phyloP scores from a whole-genome alignment of 441 rosid species.

The Pelargonium cotyledonis region DNA sequence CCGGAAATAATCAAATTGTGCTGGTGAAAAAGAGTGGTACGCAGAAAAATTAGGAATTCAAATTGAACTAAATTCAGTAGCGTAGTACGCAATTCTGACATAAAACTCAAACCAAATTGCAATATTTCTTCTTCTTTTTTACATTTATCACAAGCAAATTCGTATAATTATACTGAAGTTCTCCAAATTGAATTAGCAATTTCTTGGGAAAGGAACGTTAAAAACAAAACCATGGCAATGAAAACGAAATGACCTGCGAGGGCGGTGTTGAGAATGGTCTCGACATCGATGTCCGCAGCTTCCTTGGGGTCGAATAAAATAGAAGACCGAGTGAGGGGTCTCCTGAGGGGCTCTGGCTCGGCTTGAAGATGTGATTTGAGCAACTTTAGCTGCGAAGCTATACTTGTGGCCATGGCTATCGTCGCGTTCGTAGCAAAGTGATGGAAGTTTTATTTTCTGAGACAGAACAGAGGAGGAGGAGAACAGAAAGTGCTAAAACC shows the following conservation, averaged over 20 bases:
- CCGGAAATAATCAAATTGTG: background rate
- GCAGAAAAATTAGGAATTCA: background rate
- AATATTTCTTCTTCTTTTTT: background rate
- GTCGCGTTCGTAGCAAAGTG: background rate
- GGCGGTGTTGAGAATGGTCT: constrained; percentile 52
- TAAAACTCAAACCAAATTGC: background rate
- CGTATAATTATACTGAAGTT: too few species aligned
- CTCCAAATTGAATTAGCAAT: background rate
- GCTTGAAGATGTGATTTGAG: constrained; percentile 46
- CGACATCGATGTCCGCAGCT: constrained; percentile 78
- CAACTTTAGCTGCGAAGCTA: constrained; percentile 66
- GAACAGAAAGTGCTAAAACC: too few species aligned
- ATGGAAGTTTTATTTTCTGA: too few species aligned
- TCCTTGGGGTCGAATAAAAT: constrained; percentile 49
- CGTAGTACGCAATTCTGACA: background rate
- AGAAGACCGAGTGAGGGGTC: constrained; percentile 62
- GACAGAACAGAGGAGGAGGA: too few species aligned
- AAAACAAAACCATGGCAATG: background rate
- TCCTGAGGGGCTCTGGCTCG: constrained; percentile 45
- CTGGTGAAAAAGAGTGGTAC: too few species aligned
- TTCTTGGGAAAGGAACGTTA: background rate
- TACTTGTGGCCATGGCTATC: constrained; percentile 38
- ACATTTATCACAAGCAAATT: background rate
- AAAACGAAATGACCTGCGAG: constrained; percentile 46
- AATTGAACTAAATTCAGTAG: background rate